Evolutionary conservation across 179 eudicot species (phyloP).

Genomic region (Amaranthus tricolor): DNA sequence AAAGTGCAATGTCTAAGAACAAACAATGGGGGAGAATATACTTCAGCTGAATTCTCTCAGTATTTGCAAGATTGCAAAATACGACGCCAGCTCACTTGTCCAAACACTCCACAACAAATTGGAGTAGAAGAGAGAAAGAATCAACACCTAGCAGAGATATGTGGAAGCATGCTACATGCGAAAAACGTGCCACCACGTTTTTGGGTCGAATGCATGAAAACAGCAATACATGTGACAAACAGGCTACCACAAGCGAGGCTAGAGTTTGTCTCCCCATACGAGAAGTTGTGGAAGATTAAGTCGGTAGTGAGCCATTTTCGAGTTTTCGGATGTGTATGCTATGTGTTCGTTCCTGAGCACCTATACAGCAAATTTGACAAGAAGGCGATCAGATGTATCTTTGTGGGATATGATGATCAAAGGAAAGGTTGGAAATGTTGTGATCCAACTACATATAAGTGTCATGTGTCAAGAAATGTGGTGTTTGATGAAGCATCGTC

Average conservation of each 20-base stretch:
- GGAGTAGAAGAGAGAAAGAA: slow-evolving; percentile 17
- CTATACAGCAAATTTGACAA: slow-evolving; percentile 6
- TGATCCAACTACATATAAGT: slow-evolving; percentile 9
- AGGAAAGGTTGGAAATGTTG: slow-evolving; percentile 21
- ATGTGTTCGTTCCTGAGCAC: slow-evolving; percentile 9
- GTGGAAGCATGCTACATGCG: slow-evolving; percentile 8
- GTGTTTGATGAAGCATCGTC: slow-evolving; percentile 25
- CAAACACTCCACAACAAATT: slow-evolving; percentile 11
- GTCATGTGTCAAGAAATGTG: slow-evolving; percentile 10
- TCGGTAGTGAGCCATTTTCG: slow-evolving; percentile 6
- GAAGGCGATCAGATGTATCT: slow-evolving; percentile 8
- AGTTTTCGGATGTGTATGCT: slow-evolving; percentile 14
- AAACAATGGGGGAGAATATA: slow-evolving; percentile 15
- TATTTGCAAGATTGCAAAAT: slow-evolving; percentile 13
- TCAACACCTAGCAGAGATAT: slow-evolving; percentile 1
- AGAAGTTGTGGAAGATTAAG: slow-evolving; percentile 12
- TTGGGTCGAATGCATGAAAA: slow-evolving; percentile 13
- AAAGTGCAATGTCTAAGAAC: slow-evolving; percentile 3
- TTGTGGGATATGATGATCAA: slow-evolving; percentile 11
- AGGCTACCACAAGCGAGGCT: slow-evolving; percentile 16
- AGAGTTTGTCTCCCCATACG: slow-evolving; percentile 5
- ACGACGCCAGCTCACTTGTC: neutral
- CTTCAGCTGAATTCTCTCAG: neutral
- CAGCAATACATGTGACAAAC: slow-evolving; percentile 8
- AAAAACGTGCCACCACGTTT: slow-evolving; percentile 4